Conservation (phyloP, 2,329 filamentous ascomycete species). For the Monosporascus sp. region DNA sequence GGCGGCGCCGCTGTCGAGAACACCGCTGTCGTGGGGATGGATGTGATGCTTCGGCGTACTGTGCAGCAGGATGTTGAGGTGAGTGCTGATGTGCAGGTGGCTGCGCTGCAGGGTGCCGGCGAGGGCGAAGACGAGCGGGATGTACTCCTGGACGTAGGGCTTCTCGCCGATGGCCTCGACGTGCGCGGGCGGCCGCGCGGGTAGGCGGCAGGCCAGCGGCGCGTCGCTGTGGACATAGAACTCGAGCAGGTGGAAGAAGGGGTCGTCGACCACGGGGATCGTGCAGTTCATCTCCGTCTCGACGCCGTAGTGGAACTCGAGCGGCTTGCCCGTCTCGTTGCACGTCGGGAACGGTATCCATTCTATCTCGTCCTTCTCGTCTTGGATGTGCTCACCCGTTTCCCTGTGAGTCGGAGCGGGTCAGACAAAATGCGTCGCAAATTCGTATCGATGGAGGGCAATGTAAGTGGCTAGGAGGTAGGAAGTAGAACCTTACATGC, state of each 20-base stretch:
- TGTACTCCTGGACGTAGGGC: slow-evolving; percentile 54
- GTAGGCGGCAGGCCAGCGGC: slow-evolving; percentile 84
- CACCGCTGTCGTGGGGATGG: slow-evolving; percentile 64
- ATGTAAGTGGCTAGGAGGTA: not conserved
- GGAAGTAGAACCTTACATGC: slow-evolving; percentile 48
- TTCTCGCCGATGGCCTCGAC: slow-evolving; percentile 50
- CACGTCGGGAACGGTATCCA: slow-evolving; percentile 89
- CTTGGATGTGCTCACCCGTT: slow-evolving; percentile 83
- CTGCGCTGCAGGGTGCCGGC: slow-evolving; percentile 83
- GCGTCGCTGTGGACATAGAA: slow-evolving; percentile 98
- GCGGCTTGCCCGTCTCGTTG: slow-evolving; percentile 77
- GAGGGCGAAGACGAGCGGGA: slow-evolving; percentile 82
- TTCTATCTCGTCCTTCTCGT: slow-evolving; percentile 74
- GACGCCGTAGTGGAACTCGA: slow-evolving; percentile 82
- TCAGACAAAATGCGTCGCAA: not conserved
- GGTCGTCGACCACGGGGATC: slow-evolving; percentile 68
- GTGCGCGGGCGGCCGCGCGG: slow-evolving; percentile 62
- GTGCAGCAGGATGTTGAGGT: slow-evolving; percentile 85
- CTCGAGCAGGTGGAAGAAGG: slow-evolving; percentile 84
- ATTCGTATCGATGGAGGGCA: not conserved
- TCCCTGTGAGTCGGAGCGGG: slow-evolving; percentile 48
- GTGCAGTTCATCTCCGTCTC: slow-evolving; percentile 82
- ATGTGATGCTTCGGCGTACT: slow-evolving; percentile 57
- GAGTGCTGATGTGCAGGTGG: slow-evolving; percentile 85
- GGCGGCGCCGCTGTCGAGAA: slow-evolving; percentile 79